Evolutionary conservation across 2,329 filamentous ascomycete species (phyloP).

Genomic region (Paramyrothecium roridum): DNA sequence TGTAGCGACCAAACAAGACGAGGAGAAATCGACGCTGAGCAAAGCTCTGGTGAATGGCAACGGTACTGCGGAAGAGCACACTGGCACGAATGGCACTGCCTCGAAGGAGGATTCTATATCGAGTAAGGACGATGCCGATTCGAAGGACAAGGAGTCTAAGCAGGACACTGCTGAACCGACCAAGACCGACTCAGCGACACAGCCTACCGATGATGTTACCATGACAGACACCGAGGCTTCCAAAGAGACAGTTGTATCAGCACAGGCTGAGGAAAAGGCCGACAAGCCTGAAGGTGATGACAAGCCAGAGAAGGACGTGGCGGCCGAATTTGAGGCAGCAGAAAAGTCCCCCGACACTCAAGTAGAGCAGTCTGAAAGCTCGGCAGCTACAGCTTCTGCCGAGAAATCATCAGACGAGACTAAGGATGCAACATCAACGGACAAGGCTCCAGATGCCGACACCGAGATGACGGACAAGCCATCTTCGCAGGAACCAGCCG

Average conservation of each 20-base stretch:
- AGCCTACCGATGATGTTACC: slow-evolving; percentile 16
- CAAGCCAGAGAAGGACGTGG: not conserved
- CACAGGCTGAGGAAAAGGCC: not conserved
- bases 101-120: not conserved
- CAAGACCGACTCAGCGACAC: slow-evolving; percentile 3
- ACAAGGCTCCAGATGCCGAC: slow-evolving; percentile 15
- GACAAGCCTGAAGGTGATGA: not conserved
- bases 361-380: slow-evolving; percentile 1
- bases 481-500: not conserved
- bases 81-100: slow-evolving; percentile 4
- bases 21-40: not conserved
- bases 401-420: not conserved
- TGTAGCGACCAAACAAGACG: not conserved
- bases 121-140: slow-evolving; percentile 2
- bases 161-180: slow-evolving; percentile 3
- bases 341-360: not conserved
- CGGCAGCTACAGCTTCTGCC: not conserved
- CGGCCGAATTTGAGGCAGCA: too few relatives aligned
- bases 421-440: slow-evolving; percentile 22
- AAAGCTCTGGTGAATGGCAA: slow-evolving; percentile 12
- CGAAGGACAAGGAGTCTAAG: slow-evolving; percentile 11
- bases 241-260: slow-evolving; percentile 7
- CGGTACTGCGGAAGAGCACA: slow-evolving; percentile 1
- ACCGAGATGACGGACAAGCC: slow-evolving; percentile 14
- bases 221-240: slow-evolving; percentile 17